Conservation (phyloP, 1,284 basidiomycete genomes). For the Ganoderma lucidum region DNA sequence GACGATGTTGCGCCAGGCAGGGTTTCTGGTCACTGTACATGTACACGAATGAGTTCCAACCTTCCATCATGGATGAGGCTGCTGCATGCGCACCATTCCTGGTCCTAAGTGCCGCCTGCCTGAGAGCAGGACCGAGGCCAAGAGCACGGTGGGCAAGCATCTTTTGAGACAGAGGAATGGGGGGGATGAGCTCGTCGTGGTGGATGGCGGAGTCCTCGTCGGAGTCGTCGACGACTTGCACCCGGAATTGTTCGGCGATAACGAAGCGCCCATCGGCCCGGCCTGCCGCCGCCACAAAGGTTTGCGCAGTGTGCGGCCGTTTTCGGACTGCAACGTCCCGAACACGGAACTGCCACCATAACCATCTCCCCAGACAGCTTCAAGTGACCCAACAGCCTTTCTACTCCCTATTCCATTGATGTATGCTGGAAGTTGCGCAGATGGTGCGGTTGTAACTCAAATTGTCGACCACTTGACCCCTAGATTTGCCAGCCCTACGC, state of each 20-base stretch:
- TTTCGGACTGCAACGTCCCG: background rate
- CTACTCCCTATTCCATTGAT: background rate
- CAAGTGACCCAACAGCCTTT: background rate
- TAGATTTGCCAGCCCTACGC: background rate
- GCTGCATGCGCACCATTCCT: slow-evolving; percentile 50
- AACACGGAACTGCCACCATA: background rate
- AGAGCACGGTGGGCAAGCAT: slow-evolving; percentile 60
- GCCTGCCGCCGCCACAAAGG: background rate
- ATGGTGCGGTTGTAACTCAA: too few relatives aligned
- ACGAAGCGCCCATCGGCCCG: background rate
- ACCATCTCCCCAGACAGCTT: background rate
- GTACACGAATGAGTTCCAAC: slow-evolving; percentile 40
- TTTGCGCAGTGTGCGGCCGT: background rate
- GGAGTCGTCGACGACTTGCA: slow-evolving; percentile 11
- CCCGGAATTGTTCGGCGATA: background rate
- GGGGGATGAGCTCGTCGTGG: slow-evolving; percentile 17
- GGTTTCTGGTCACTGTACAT: slow-evolving; percentile 35
- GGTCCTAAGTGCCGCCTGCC: slow-evolving; percentile 57
- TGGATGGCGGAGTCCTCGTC: slow-evolving; percentile 4
- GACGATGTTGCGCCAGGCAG: slow-evolving; percentile 50
- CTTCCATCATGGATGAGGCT: background rate
- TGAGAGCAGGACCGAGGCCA: slow-evolving; percentile 62
- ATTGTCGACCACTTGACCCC: background rate
- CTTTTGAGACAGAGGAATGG: slow-evolving; percentile 24
- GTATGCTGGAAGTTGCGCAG: too few relatives aligned